Percentiles rank a stretch among this genome's conserved stretches.
phyloP scores from a whole-genome alignment of 306 rosid species.

The Lablab purpureus region DNA sequence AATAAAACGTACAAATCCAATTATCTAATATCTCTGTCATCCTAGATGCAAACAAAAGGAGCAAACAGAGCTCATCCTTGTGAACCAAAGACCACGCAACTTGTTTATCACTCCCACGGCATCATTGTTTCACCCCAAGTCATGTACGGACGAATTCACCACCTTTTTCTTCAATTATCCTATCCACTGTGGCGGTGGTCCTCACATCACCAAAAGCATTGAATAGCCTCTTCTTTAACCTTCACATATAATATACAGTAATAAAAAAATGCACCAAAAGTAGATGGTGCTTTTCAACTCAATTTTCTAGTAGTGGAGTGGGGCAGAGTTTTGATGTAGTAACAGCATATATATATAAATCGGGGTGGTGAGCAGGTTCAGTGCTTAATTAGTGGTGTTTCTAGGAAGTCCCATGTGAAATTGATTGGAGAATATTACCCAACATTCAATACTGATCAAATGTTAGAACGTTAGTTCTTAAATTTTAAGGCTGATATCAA shows the following conservation, averaged over 20 bases:
- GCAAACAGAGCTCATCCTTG: constrained; percentile 34
- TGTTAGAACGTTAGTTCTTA: background rate
- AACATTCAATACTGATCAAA: background rate
- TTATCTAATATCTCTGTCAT: constrained; percentile 36
- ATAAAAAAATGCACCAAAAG: constrained; percentile 19
- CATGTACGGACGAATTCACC: constrained; percentile 38
- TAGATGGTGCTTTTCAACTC: constrained; percentile 22
- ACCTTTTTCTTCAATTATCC: constrained; percentile 10
- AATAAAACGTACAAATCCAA: background rate
- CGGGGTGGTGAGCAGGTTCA: constrained; percentile 6
- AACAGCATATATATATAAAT: background rate
- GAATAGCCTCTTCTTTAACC: constrained; percentile 7
- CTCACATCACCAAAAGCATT: constrained; percentile 28
- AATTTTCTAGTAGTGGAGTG: background rate
- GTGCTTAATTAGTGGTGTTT: constrained; percentile 13
- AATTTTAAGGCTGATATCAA: background rate
- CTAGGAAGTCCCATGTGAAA: background rate
- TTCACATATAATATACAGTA: background rate
- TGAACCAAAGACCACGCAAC: constrained; percentile 43
- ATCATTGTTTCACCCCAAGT: constrained; percentile 7
- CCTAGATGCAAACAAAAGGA: constrained; percentile 46
- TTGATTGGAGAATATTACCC: background rate
- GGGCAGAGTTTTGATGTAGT: background rate
- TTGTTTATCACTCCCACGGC: constrained; percentile 25
- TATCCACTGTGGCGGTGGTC: constrained; percentile 23